Evolutionary conservation across 2,329 filamentous ascomycete species (phyloP).

Genomic region (Apiospora saccharicola): DNA sequence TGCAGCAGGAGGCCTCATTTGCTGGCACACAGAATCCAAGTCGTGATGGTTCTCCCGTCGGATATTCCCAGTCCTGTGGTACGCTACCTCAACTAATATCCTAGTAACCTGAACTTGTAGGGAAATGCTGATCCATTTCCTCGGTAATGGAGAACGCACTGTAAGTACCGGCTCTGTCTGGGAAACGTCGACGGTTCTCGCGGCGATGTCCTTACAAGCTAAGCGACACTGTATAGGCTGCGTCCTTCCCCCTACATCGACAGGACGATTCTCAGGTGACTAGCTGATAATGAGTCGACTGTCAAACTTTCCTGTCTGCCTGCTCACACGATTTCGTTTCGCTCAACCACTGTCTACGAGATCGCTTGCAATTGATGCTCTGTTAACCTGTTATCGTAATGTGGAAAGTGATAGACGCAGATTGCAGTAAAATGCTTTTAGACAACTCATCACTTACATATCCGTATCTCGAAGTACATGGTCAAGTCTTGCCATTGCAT

Average conservation of each 20-base stretch:
- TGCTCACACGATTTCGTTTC: not conserved
- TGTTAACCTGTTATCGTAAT: no score
- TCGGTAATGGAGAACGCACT: not conserved
- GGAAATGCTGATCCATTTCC: not conserved
- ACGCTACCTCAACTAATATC: not conserved
- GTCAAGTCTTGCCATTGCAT: no score
- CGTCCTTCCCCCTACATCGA: no score
- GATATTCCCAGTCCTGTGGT: not conserved
- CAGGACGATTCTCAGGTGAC: not conserved
- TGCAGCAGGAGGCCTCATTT: not conserved
- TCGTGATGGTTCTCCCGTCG: not conserved
- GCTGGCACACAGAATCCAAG: not conserved
- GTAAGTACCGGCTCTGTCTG: not conserved
- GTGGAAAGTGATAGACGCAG: no score
- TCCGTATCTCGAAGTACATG: not conserved
- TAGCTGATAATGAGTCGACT: not conserved
- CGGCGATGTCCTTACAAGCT: no score
- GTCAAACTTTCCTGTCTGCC: not conserved
- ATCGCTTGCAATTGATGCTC: not conserved
- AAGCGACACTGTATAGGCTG: no score
- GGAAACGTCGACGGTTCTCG: not conserved
- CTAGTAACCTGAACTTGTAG: not conserved
- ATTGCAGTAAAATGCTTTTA: no score
- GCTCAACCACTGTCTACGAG: no score
- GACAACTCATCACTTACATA: no score